Base-by-base conservation (phyloP, 148 eudicot species). In the Linanthus parryae region DNA sequence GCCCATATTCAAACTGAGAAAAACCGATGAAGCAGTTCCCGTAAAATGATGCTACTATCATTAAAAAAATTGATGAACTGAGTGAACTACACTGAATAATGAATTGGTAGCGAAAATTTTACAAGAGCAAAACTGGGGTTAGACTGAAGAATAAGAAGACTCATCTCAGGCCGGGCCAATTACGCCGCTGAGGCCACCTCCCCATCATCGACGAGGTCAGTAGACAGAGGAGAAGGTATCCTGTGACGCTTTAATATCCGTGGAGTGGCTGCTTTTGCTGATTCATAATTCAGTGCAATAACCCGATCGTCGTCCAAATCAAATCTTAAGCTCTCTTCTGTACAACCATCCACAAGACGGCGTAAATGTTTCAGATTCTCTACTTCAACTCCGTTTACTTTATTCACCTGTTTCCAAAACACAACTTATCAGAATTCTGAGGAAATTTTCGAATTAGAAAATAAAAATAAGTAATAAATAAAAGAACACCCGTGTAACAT, bases 291-390 rank as follows among this genome's bases (percentile, higher is more conserved):
- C 54, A 91, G 72, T 39, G 77, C 86, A 54, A 91, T 73, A 21
- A 91, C 97, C 56, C 95, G 66, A 50, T 83, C 94, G 21, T 86
- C 95, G 19, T 91, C 98, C 62, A 86, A 70, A 79, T 86, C 98
- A 62, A 91, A 69, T 72, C 95, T 71, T 49, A 91, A 48, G 38
- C 44, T 75, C 57, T 74, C 81, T 61, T 75, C 78, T 19, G 58
- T 73, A 54, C 95, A 72, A 9, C 75, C 81, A 41, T 83, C 94
- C 27, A 91, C 87, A 35, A 91, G 84, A 27, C 54, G 75, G 61
- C 87, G 62, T 51, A 91, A 20, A 35, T 91, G 95, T 58, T 73
- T 81, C 66, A 91, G 66, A 64, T 91, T 86, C 20, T 83, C 73
- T 26, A 86, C 62, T 46, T 86, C 94, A 17, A 75, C 64, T 23